phyloP scores from a whole-genome alignment of 495 filamentous ascomycete genomes.

The Saxophila tyrrhenica region DNA sequence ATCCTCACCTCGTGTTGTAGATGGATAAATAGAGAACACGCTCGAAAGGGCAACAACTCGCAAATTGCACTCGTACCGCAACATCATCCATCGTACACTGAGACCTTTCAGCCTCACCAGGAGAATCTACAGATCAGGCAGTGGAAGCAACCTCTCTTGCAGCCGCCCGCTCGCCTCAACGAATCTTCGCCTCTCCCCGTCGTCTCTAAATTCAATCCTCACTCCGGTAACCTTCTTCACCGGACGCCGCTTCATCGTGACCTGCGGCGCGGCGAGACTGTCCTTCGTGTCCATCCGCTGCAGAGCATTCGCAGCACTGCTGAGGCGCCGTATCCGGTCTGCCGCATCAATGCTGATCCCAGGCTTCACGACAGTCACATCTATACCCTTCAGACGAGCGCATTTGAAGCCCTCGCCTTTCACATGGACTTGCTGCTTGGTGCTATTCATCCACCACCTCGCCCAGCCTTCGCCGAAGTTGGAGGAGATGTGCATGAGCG shows the following conservation, averaged over 20 bases:
- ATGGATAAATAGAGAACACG: too few relatives aligned
- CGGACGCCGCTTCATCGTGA: conserved; percentile 4
- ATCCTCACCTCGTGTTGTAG: too few relatives aligned
- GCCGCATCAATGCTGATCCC: neutral
- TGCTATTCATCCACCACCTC: conserved; percentile 26
- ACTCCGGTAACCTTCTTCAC: conserved; percentile 20
- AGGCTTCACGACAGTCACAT: conserved; percentile 22
- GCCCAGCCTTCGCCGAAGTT: conserved; percentile 30
- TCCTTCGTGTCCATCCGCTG: conserved; percentile 6
- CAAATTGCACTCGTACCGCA: too few relatives aligned
- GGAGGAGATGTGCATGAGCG: conserved; percentile 28
- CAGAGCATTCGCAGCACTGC: neutral
- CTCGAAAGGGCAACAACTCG: too few relatives aligned
- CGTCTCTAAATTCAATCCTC: conserved; percentile 27
- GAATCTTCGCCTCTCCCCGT: conserved; percentile 27
- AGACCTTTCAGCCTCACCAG: too few relatives aligned
- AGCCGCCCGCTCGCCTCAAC: conserved; percentile 20
- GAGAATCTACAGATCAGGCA: conserved; percentile 26
- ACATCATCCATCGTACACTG: too few relatives aligned
- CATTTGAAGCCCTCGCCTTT: conserved; percentile 25
- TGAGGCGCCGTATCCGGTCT: conserved; percentile 3
- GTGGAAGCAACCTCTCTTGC: conserved; percentile 20
- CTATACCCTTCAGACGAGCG: conserved; percentile 29
- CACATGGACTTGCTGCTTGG: conserved; percentile 21
- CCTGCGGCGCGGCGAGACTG: neutral